Evolutionary conservation across 805 yeast species (phyloP), one percentile per base, ranked within the genome.

Genomic region (Candida multigemmis): DNA sequence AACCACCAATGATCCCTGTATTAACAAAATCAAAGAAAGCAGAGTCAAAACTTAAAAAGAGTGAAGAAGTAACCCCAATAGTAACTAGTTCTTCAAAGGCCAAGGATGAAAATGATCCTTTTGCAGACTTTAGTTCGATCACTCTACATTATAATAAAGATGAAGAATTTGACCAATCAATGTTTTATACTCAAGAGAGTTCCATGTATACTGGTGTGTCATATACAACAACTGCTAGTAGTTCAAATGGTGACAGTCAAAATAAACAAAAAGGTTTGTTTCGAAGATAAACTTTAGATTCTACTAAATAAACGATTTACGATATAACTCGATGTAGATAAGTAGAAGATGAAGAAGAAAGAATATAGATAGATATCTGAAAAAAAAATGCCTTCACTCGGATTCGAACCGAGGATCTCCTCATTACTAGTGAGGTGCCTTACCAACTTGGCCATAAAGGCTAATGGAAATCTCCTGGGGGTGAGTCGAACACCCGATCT

Each of bases 1-100:
- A 80, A 32, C 97, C 99, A 1, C 99, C 99, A 10, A 77, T 91
- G 77, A 77, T 91, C 11, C 99, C 99, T 0, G 80, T 80, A 0
- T 65, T 85, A 23, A 56, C 64, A 10, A 58, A 58, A 29, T 33
- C 50, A 7, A 47, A 42, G 13, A 49, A 42, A 24, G 34, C 33
- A 11, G 42, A 42, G 13, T 41, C 36, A 15, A 45, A 38, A 24
- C 36, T 32, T 21, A 38, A 30, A 10, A 31, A 27, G 2, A 28
- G 28, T 16, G 46, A 40, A 18, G 35, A 41, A 10, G 37, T 33
- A 8, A 33, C 30, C 16, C 13, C n/a, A 10, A 23, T 33, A 12
- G 27, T 23, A 5, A 20, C 33, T 23, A 13, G 14, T n/a, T 13
- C 24, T 22, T 42, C 48, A 21, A 56, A 55, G 23, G 24, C 8